Evolutionary conservation across 495 filamentous ascomycete species (phyloP).

Genomic region (Pyronema omphalodes): DNA sequence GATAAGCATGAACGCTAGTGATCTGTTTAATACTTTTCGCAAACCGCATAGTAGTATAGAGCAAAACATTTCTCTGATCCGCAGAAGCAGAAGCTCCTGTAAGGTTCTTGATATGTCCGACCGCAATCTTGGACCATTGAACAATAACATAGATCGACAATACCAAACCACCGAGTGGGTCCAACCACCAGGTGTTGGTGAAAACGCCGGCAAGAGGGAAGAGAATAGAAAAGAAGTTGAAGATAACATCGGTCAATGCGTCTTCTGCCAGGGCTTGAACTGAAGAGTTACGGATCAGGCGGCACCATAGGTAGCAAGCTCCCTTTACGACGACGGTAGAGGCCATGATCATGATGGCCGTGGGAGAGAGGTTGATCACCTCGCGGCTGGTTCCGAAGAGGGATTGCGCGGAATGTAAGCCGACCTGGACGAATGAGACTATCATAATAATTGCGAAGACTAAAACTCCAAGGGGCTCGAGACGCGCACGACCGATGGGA

Average conservation of each 20-base stretch:
- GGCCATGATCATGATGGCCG: conserved; percentile 66
- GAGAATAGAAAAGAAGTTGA: conserved; percentile 80
- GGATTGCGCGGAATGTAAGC: conserved; percentile 47
- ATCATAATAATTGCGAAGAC: conserved; percentile 75
- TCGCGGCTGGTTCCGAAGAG: conserved; percentile 45
- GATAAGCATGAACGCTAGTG: conserved; percentile 74
- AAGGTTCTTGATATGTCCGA: conserved; percentile 64
- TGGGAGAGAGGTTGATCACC: conserved; percentile 50
- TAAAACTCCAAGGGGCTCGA: conserved; percentile 64
- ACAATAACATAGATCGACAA: conserved; percentile 67
- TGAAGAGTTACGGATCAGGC: conserved; percentile 68
- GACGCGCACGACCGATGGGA: conserved; percentile 56
- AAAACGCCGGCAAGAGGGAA: conserved; percentile 71
- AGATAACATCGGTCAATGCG: conserved; percentile 53
- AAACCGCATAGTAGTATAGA: conserved; percentile 90
- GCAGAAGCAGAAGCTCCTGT: conserved; percentile 64
- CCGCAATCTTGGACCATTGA: conserved; percentile 63
- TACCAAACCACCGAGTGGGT: conserved; percentile 64
- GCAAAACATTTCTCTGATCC: conserved; percentile 63
- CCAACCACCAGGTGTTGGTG: conserved; percentile 64
- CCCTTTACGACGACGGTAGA: conserved; percentile 66
- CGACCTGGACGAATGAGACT: conserved; percentile 74
- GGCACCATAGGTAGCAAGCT: conserved; percentile 79
- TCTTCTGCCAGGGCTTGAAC: conserved; percentile 66
- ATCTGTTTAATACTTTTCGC: conserved; percentile 77